Percentiles rank a stretch among this genome's conserved stretches.
Evolutionary conservation across 371 early-diverging fungal species (phyloP).

Genomic region (Mortierella sp.): DNA sequence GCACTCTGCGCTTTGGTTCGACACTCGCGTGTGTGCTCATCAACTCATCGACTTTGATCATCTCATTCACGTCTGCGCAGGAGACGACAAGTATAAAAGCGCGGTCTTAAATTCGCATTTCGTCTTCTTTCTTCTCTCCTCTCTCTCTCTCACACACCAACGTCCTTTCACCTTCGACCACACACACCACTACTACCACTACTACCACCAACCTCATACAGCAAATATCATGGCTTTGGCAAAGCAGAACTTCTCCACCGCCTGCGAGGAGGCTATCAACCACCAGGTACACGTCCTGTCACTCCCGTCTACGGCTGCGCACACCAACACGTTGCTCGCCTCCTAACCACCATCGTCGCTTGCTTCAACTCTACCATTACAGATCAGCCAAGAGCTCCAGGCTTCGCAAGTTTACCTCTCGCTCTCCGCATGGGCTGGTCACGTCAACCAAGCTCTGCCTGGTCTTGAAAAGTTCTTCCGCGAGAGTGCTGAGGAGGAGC

Average conservation of each 20-base stretch:
- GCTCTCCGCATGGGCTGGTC: conserved; percentile 72
- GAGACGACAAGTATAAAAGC: too few relatives aligned
- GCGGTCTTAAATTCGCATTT: too few relatives aligned
- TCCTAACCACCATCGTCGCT: not conserved
- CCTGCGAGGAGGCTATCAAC: conserved; percentile 75
- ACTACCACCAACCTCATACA: not conserved
- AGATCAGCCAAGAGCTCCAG: conserved; percentile 74
- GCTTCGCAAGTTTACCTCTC: conserved; percentile 75
- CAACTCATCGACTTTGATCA: too few relatives aligned
- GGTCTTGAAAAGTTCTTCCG: conserved; percentile 75
- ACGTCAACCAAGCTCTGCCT: conserved; percentile 68
- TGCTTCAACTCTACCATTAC: not conserved
- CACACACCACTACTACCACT: not conserved
- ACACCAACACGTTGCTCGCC: not conserved
- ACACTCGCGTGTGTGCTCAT: too few relatives aligned
- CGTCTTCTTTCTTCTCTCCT: not conserved
- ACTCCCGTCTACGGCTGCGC: not conserved
- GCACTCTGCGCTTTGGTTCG: too few relatives aligned
- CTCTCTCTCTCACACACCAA: not conserved
- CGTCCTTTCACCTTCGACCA: not conserved
- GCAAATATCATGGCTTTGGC: conserved; percentile 62
- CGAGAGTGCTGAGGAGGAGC: conserved; percentile 68
- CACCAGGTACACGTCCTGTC: conserved; percentile 55
- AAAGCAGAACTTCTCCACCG: conserved; percentile 73
- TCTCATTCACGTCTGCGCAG: too few relatives aligned